A percentile compares a stretch with the other conserved stretches of the same genome.
phyloP scores from a whole-genome alignment of 345 rosid species.

The Carallia brachiata region DNA sequence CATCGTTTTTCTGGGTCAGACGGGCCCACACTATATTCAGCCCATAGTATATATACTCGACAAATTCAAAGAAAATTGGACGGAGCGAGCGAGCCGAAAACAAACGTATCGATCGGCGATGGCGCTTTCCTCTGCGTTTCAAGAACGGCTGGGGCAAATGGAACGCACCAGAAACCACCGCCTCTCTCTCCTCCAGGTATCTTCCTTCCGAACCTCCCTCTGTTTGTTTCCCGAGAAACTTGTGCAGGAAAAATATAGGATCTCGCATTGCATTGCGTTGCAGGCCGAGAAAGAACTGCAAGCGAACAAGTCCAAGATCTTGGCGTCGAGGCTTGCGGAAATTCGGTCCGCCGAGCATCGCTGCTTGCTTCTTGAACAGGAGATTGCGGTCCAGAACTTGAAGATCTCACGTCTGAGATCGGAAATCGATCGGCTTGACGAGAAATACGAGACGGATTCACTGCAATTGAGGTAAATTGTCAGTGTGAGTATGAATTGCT shows the following conservation, averaged over 20 bases:
- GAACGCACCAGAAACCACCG: slow-evolving; percentile 62
- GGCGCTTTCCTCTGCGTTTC: slow-evolving; percentile 69
- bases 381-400: slow-evolving; percentile 49
- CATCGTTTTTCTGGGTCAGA: too few relatives aligned
- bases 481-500: background rate
- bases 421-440: slow-evolving; percentile 39
- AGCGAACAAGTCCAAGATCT: slow-evolving; percentile 39
- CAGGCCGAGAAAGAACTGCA: slow-evolving; percentile 69
- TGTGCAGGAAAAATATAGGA: background rate
- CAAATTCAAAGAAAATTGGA: too few relatives aligned
- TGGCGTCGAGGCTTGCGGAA: slow-evolving; percentile 43
- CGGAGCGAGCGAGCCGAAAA: too few relatives aligned
- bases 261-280: slow-evolving; percentile 11
- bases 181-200: slow-evolving; percentile 62
- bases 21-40: too few relatives aligned
- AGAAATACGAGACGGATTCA: slow-evolving; percentile 28
- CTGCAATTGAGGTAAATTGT: slow-evolving; percentile 40
- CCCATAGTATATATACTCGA: too few relatives aligned
- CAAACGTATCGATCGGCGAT: slow-evolving; percentile 18
- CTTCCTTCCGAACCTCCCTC: background rate
- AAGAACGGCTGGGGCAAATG: slow-evolving; percentile 64
- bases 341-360: slow-evolving; percentile 47
- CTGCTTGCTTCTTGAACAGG: slow-evolving; percentile 54
- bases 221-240: slow-evolving; percentile 15
- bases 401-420: slow-evolving; percentile 55